Evolutionary conservation across 2,329 filamentous ascomycete species (phyloP).

Genomic region (Rutstroemia sp.): DNA sequence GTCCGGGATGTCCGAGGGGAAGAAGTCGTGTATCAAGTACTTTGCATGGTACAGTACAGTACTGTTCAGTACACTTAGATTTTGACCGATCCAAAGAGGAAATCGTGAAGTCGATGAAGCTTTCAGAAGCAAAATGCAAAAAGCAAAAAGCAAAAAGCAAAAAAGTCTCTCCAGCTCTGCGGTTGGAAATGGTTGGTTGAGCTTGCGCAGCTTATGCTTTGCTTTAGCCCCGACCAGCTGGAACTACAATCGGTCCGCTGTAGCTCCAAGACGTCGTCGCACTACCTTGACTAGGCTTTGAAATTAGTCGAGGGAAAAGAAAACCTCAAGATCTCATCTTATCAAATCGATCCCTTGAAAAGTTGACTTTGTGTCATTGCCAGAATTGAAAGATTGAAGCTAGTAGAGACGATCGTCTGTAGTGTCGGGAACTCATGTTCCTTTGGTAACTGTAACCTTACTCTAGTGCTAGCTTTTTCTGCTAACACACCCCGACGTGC

Average conservation of each 20-base stretch:
- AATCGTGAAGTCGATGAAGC: too few species aligned
- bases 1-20: too few species aligned
- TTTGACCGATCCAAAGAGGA: too few species aligned
- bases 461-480: too few species aligned
- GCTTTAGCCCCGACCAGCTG: neutral
- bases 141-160: too few species aligned
- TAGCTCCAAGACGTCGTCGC: neutral
- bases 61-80: too few species aligned
- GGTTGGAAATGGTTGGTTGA: neutral
- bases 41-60: too few species aligned
- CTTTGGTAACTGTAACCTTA: too few species aligned
- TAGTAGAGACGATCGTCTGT: neutral
- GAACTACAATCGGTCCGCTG: neutral
- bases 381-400: neutral
- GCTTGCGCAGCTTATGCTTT: neutral
- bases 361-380: neutral
- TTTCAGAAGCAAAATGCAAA: too few species aligned
- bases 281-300: neutral
- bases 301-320: neutral
- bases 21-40: too few species aligned
- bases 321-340: neutral
- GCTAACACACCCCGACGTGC: too few species aligned
- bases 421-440: too few species aligned
- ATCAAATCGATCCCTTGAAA: neutral
- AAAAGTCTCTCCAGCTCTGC: neutral